Conservation (phyloP, 257 asterid species). For the Solanum boliviense region DNA sequence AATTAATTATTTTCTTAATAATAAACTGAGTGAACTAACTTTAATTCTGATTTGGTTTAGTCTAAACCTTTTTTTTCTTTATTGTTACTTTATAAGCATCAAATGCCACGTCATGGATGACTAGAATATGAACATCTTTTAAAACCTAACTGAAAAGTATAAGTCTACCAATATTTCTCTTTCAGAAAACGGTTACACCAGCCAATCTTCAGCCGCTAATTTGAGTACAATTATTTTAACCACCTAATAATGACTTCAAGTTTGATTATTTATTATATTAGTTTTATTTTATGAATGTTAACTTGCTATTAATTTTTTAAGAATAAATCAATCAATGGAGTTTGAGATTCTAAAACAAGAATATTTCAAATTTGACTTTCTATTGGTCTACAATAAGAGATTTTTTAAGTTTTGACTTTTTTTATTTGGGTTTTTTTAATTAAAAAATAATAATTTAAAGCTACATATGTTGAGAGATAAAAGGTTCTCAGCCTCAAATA, state of each 20-base stretch:
- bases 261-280: not conserved
- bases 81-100: not conserved
- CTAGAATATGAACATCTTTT: not conserved
- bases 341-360: not conserved
- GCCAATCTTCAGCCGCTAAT: not conserved
- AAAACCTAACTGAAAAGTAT: not conserved
- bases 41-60: not conserved
- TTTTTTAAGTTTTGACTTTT: not conserved
- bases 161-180: not conserved
- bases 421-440: no score
- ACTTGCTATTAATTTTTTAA: not conserved
- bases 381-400: not conserved
- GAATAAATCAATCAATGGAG: not conserved
- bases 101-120: not conserved
- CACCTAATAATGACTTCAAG: not conserved
- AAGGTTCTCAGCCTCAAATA: not conserved
- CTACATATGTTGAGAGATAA: not conserved
- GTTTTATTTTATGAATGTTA: not conserved
- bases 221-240: not conserved
- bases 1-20: not conserved
- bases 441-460: not conserved
- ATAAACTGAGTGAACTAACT: not conserved
- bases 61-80: not conserved
- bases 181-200: not conserved
- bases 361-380: not conserved